Conservation (phyloP, 371 early-diverging fungal species). For the Lichtheimia hyalospora region DNA sequence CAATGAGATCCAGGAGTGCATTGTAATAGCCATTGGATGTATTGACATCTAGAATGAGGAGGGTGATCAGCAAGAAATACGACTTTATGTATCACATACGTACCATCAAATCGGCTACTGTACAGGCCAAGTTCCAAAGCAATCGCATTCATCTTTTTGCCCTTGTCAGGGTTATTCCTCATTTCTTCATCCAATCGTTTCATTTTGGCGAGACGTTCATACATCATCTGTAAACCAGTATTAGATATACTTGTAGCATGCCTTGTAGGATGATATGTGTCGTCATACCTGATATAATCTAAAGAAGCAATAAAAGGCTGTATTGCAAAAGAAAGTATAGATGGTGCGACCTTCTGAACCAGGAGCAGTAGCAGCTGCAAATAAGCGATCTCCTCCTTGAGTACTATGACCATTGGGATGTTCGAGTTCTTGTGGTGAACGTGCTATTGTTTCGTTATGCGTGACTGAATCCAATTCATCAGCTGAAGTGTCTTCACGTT, state of each 20-base stretch:
- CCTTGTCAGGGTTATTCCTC: constrained; percentile 53
- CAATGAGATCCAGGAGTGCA: constrained; percentile 71
- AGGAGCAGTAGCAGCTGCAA: constrained; percentile 46
- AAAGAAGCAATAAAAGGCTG: constrained; percentile 82
- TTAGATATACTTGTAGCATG: not conserved
- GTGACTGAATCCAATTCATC: constrained; percentile 7
- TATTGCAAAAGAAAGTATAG: constrained; percentile 73
- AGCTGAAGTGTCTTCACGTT: constrained; percentile 20
- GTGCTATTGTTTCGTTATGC: no score
- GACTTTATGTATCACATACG: not conserved
- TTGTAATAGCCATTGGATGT: constrained; percentile 66
- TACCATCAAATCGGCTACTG: constrained; percentile 52
- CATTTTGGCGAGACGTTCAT: constrained; percentile 76
- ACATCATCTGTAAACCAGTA: constrained; percentile 63
- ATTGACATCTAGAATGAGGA: constrained; percentile 41
- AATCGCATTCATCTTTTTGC: constrained; percentile 64
- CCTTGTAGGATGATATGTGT: not conserved
- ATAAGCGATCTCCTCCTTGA: constrained; percentile 18
- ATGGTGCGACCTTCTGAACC: constrained; percentile 27
- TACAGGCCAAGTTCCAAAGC: constrained; percentile 84
- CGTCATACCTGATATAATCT: constrained; percentile 80
- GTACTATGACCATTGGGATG: not conserved
- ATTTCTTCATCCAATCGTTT: constrained; percentile 67
- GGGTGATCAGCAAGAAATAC: not conserved
- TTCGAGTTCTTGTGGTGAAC: no score